Conservation (phyloP, 257 asterid genomes). For the Rhazya stricta region DNA sequence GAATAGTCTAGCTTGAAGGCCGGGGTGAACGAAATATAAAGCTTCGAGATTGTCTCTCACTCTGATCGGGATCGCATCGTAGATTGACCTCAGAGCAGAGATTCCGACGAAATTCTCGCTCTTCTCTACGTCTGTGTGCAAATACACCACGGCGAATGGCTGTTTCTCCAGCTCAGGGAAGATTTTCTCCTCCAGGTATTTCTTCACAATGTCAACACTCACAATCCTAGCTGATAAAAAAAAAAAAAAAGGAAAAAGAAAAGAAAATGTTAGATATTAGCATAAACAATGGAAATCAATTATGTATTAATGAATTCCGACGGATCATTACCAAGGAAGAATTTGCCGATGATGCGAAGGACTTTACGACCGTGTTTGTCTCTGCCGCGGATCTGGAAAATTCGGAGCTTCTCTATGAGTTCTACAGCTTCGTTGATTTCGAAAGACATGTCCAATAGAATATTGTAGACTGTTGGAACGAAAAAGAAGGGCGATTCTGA, state of each 20-base stretch:
- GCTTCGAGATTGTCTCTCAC: constrained; percentile 47
- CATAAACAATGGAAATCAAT: neutral
- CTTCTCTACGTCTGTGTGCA: constrained; percentile 59
- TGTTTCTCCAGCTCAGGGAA: constrained; percentile 43
- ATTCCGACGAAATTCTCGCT: constrained; percentile 67
- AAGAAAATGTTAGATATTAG: neutral
- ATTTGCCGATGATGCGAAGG: constrained; percentile 70
- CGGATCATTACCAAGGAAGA: constrained; percentile 59
- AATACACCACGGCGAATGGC: constrained; percentile 67
- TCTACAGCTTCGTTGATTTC: constrained; percentile 32
- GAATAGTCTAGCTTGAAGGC: constrained; percentile 73
- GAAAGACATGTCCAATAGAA: constrained; percentile 10
- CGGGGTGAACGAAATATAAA: constrained; percentile 75
- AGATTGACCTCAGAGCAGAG: constrained; percentile 47
- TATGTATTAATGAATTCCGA: neutral
- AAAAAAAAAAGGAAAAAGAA: neutral
- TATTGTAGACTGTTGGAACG: too few species aligned
- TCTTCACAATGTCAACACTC: constrained; percentile 49
- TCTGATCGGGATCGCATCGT: constrained; percentile 58
- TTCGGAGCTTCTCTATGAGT: constrained; percentile 46
- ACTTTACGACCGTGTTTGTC: constrained; percentile 65
- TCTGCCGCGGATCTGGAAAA: constrained; percentile 69
- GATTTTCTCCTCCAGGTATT: constrained; percentile 57
- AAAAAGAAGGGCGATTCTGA: too few species aligned
- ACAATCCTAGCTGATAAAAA: constrained; percentile 44